Evolutionary conservation across 352 stramenopile genomes (phyloP).

Genomic region (Hyaloperonospora arabidopsidis): DNA sequence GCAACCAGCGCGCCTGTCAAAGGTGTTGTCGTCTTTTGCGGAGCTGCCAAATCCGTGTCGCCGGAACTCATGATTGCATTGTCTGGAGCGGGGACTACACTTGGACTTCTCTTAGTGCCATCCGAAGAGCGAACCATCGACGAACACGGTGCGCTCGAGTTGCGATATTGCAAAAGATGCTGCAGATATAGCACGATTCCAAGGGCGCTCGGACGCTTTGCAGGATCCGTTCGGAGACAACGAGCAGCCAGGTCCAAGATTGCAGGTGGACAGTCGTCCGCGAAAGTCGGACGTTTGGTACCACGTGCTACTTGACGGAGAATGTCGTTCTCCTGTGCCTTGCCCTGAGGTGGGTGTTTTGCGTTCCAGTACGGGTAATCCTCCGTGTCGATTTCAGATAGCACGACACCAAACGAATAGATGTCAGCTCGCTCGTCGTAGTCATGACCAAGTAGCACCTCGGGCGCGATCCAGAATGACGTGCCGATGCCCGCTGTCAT

Average conservation of each 20-base stretch:
- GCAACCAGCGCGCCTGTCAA: slow-evolving; percentile 11
- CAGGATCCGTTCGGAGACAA: slow-evolving; percentile 47
- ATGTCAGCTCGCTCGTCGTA: slow-evolving; percentile 49
- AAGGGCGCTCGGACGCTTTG: slow-evolving; percentile 43
- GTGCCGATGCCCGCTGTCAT: slow-evolving; percentile 63
- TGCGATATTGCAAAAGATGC: slow-evolving; percentile 27
- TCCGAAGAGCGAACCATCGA: slow-evolving; percentile 20
- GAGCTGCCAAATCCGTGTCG: slow-evolving; percentile 1
- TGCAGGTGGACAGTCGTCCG: slow-evolving; percentile 34
- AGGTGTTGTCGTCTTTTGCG: slow-evolving; percentile 10
- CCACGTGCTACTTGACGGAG: slow-evolving; percentile 49
- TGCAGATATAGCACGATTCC: slow-evolving; percentile 51
- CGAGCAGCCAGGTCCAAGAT: slow-evolving; percentile 43
- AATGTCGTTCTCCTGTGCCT: slow-evolving; percentile 51
- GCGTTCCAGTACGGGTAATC: slow-evolving; percentile 58
- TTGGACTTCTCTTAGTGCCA: slow-evolving; percentile 19
- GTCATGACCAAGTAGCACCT: slow-evolving; percentile 42
- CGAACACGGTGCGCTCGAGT: slow-evolving; percentile 12
- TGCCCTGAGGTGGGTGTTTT: slow-evolving; percentile 32
- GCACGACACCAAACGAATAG: slow-evolving; percentile 46
- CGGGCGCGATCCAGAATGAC: slow-evolving; percentile 60
- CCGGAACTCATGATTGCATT: slow-evolving; percentile 23
- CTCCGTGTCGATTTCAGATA: slow-evolving; percentile 55
- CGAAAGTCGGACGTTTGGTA: slow-evolving; percentile 40
- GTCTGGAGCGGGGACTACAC: slow-evolving; percentile 11